A percentile compares a stretch with the other conserved stretches of the same genome.
Evolutionary conservation across 176 grass and related monocot genomes (phyloP).

Genomic region (Carex littledalei): DNA sequence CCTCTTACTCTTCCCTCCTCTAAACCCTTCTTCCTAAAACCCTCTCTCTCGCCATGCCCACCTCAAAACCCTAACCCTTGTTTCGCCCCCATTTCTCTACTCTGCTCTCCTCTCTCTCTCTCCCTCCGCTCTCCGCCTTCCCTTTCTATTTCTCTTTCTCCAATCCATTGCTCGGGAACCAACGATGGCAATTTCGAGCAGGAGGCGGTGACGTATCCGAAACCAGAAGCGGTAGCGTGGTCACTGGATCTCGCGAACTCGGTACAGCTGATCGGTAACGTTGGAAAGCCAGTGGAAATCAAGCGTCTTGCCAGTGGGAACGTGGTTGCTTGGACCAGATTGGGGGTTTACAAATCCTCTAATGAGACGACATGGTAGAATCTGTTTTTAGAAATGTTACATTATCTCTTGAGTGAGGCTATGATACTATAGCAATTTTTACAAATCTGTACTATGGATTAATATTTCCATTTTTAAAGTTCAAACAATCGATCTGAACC

Average conservation of each 20-base stretch:
- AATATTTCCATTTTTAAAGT: too few species aligned
- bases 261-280: conserved; percentile 64
- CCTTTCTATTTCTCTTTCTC: background rate
- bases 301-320: conserved; percentile 64
- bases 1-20: background rate
- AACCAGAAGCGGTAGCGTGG: conserved; percentile 64
- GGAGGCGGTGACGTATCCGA: conserved; percentile 19
- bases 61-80: conserved; percentile 20
- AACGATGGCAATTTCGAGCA: conserved; percentile 12
- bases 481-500: too few species aligned
- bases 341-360: conserved; percentile 72
- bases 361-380: conserved; percentile 67
- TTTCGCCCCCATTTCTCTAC: background rate
- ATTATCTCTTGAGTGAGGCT: too few species aligned
- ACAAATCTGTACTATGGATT: too few species aligned
- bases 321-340: conserved; percentile 54
- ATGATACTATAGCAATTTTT: too few species aligned
- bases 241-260: conserved; percentile 68
- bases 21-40: conserved; percentile 4
- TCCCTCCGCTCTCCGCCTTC: background rate
- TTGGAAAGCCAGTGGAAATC: conserved; percentile 62
- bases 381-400: background rate
- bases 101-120: background rate
- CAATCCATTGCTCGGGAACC: background rate
- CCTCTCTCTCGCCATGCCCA: background rate